Evolutionary conservation across 2,329 filamentous ascomycete genomes (phyloP).

Genomic region (Myriosclerotinia curreyana): DNA sequence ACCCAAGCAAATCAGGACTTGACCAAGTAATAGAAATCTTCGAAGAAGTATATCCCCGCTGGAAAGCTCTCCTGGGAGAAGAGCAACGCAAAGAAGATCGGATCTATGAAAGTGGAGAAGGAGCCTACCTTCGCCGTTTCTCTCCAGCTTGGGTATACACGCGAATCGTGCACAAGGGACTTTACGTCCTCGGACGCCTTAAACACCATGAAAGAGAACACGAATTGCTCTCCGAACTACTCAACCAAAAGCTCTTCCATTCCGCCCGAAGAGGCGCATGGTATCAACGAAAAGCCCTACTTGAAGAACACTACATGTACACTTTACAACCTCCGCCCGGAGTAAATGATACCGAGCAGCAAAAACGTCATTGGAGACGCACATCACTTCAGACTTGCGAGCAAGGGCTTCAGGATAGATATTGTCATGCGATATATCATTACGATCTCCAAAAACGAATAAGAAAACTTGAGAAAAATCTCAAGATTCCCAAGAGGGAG

Average conservation of each 20-base stretch:
- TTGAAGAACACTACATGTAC: conserved; percentile 95
- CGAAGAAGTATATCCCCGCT: conserved; percentile 73
- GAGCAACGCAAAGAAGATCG: conserved; percentile 75
- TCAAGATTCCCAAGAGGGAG: conserved; percentile 77
- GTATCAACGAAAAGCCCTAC: conserved; percentile 91
- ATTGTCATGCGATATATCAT: conserved; percentile 90
- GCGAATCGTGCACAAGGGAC: conserved; percentile 84
- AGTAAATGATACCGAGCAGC: conserved; percentile 48
- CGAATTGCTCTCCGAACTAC: conserved; percentile 67
- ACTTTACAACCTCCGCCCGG: conserved; percentile 42
- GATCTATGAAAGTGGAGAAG: conserved; percentile 78
- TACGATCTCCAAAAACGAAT: conserved; percentile 93
- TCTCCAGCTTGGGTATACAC: conserved; percentile 93
- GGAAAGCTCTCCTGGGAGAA: conserved; percentile 68
- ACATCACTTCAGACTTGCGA: conserved; percentile 80
- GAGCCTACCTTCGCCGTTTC: conserved; percentile 83
- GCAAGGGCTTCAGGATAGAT: conserved; percentile 76
- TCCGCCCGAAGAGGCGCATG: conserved; percentile 79
- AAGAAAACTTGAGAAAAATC: conserved; percentile 80
- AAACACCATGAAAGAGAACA: conserved; percentile 81
- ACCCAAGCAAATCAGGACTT: conserved; percentile 62
- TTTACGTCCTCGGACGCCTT: conserved; percentile 72
- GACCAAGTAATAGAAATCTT: conserved; percentile 69
- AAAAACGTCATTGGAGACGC: conserved; percentile 80
- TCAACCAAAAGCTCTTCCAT: conserved; percentile 81